phyloP scores from a whole-genome alignment of 108 stramenopile genomes.

The Stephanodiscus minutulus region DNA sequence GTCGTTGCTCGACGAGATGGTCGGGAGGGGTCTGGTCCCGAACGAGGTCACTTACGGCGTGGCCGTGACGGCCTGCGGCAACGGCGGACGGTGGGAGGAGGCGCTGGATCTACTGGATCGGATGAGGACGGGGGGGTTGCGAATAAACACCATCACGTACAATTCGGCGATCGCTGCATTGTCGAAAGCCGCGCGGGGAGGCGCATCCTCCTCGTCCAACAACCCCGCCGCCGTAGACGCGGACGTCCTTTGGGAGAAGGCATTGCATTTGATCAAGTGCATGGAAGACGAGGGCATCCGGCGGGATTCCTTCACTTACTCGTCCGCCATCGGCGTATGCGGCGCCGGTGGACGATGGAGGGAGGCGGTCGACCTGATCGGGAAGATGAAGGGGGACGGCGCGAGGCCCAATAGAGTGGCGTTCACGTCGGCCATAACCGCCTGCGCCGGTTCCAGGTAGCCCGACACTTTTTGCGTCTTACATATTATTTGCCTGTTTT shows the following conservation, averaged over 20 bases:
- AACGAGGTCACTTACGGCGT: slow-evolving; percentile 65
- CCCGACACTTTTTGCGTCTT: slow-evolving; percentile 9
- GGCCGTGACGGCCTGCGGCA: slow-evolving; percentile 79
- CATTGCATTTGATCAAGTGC: slow-evolving; percentile 55
- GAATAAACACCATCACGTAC: slow-evolving; percentile 79
- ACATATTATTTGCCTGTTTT: background rate
- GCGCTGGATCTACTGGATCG: slow-evolving; percentile 66
- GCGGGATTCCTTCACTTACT: slow-evolving; percentile 76
- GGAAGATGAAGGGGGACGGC: slow-evolving; percentile 57
- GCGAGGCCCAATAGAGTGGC: slow-evolving; percentile 69
- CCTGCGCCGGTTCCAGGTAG: slow-evolving; percentile 23
- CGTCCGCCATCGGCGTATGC: slow-evolving; percentile 78
- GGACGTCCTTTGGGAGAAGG: slow-evolving; percentile 56
- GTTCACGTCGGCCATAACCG: slow-evolving; percentile 70
- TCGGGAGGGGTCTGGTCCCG: slow-evolving; percentile 59
- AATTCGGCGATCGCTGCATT: slow-evolving; percentile 77
- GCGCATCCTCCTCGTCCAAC: too few relatives aligned
- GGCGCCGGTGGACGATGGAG: slow-evolving; percentile 79
- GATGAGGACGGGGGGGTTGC: slow-evolving; percentile 65
- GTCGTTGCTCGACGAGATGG: slow-evolving; percentile 76
- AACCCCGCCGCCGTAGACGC: slow-evolving; percentile 16
- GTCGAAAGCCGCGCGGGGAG: slow-evolving; percentile 62
- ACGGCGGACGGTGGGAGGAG: slow-evolving; percentile 72
- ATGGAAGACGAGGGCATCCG: slow-evolving; percentile 70
- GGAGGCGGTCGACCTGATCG: slow-evolving; percentile 72